These are phyloP conservation scores for Ceratobasidium sp. DNA, from an alignment of 1,284 basidiomycete species.

Conservation along the genomic window DNA sequence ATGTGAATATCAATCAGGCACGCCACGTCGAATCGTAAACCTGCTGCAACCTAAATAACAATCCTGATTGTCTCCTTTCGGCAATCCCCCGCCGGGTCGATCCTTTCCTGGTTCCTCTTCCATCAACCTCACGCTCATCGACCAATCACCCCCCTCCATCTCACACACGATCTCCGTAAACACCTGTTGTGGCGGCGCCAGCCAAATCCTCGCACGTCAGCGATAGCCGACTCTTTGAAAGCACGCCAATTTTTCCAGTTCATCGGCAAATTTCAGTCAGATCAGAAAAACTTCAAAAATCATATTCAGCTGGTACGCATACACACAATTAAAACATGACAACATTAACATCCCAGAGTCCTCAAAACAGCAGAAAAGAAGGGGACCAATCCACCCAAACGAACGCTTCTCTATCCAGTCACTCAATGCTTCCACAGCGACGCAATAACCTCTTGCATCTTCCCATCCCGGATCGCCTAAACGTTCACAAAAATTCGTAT, in stretches of 20 bases:
- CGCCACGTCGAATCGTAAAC: background rate
- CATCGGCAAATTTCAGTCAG: background rate
- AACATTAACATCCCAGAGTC: background rate
- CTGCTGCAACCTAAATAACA: too few relatives aligned
- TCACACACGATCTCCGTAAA: too few relatives aligned
- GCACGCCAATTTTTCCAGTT: background rate
- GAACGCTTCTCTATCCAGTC: background rate
- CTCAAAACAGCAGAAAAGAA: background rate
- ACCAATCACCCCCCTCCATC: too few relatives aligned
- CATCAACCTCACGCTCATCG: too few relatives aligned
- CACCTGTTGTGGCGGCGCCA: too few relatives aligned
- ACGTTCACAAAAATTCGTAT: slow-evolving; percentile 50
- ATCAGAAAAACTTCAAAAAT: background rate
- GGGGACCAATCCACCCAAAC: background rate
- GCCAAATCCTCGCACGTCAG: too few relatives aligned
- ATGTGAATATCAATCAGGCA: slow-evolving; percentile 40
- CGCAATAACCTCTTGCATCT: slow-evolving; percentile 72
- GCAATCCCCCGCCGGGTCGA: too few relatives aligned
- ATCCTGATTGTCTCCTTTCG: too few relatives aligned
- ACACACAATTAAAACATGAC: slow-evolving; percentile 7
- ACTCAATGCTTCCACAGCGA: slow-evolving; percentile 33
- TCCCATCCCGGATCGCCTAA: slow-evolving; percentile 77
- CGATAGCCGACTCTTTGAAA: too few relatives aligned
- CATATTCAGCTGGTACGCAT: background rate
- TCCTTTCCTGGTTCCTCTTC: too few relatives aligned